These are phyloP conservation scores for Magnaporthales sp. DNA, from an alignment of 2,329 filamentous ascomycete genomes.

Conservation along the genomic window DNA sequence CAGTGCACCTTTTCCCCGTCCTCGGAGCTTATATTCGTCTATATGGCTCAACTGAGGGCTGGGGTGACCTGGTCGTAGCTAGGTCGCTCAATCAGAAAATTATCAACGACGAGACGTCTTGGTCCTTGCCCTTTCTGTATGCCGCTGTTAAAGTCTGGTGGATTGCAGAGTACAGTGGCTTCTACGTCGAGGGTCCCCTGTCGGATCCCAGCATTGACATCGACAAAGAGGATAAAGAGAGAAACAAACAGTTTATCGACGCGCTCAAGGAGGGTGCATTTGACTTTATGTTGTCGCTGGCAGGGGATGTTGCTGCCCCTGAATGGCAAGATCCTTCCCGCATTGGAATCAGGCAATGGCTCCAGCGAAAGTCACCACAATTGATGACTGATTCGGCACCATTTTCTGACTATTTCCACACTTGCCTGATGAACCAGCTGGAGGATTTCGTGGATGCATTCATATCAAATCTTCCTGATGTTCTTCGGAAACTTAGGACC, in stretches of 20 bases:
- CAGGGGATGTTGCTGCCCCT: constrained; percentile 69
- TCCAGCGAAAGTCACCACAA: constrained; percentile 70
- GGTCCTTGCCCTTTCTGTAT: constrained; percentile 67
- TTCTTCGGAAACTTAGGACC: constrained; percentile 72
- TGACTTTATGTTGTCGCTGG: constrained; percentile 81
- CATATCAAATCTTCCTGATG: constrained; percentile 91
- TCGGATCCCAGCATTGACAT: constrained; percentile 48
- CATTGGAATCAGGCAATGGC: constrained; percentile 69
- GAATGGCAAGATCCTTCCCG: constrained; percentile 87
- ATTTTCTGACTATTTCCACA: constrained; percentile 65
- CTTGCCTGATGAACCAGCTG: constrained; percentile 67
- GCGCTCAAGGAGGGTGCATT: constrained; percentile 82
- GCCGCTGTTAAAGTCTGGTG: constrained; percentile 76
- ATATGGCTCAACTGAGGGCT: constrained; percentile 70
- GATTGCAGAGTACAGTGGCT: constrained; percentile 87
- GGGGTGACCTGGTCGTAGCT: constrained; percentile 57
- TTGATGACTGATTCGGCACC: constrained; percentile 58
- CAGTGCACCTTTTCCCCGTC: constrained; percentile 76
- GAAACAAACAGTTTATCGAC: constrained; percentile 65
- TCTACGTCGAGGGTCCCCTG: constrained; percentile 58
- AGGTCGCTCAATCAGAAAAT: constrained; percentile 62
- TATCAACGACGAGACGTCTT: constrained; percentile 59
- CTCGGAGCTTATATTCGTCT: constrained; percentile 68
- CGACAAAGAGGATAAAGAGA: constrained; percentile 58
- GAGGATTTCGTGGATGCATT: constrained; percentile 87